A percentile compares a stretch with the other conserved stretches of the same genome.
Evolutionary conservation across 164 flowering plant genomes (phyloP).

Genomic region (Tetracentron sinense): DNA sequence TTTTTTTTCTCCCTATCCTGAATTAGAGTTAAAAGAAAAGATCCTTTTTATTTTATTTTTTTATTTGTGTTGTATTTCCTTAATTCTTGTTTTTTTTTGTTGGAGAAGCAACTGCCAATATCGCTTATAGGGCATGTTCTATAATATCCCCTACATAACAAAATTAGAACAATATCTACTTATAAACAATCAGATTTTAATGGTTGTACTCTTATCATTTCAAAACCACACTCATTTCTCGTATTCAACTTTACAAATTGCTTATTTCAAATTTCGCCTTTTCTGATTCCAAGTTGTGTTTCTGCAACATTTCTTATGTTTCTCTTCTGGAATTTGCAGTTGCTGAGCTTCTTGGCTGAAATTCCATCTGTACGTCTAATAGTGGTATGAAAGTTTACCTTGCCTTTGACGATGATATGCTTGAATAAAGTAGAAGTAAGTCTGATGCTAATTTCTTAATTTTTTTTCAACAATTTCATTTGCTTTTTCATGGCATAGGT

Average conservation of each 20-base stretch:
- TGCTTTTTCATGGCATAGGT: slow-evolving; percentile 37
- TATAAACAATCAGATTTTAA: not conserved
- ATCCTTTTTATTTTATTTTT: too few relatives aligned
- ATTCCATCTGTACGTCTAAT: slow-evolving; percentile 69
- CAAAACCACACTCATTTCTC: not conserved
- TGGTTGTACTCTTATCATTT: not conserved
- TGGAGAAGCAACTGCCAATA: not conserved
- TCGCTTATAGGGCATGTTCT: not conserved
- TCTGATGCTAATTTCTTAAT: not conserved
- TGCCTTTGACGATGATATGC: slow-evolving; percentile 4
- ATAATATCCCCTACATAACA: not conserved
- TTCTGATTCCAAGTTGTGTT: not conserved
- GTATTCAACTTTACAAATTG: not conserved
- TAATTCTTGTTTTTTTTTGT: too few relatives aligned
- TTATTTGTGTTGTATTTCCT: not conserved
- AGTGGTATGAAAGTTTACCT: slow-evolving; percentile 55
- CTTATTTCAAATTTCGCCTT: not conserved
- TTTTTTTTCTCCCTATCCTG: not conserved
- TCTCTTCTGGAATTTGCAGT: slow-evolving; percentile 43
- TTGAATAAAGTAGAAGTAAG: not conserved
- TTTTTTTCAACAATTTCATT: too few relatives aligned
- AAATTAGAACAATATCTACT: too few relatives aligned
- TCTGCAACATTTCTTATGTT: slow-evolving; percentile 8
- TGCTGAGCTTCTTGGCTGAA: slow-evolving; percentile 75
- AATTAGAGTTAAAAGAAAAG: not conserved